Evolutionary conservation across 1,139 yeast species (phyloP), one percentile per base, ranked within the genome.

Genomic region (Hyphopichia wangnamkhiaoensis): DNA sequence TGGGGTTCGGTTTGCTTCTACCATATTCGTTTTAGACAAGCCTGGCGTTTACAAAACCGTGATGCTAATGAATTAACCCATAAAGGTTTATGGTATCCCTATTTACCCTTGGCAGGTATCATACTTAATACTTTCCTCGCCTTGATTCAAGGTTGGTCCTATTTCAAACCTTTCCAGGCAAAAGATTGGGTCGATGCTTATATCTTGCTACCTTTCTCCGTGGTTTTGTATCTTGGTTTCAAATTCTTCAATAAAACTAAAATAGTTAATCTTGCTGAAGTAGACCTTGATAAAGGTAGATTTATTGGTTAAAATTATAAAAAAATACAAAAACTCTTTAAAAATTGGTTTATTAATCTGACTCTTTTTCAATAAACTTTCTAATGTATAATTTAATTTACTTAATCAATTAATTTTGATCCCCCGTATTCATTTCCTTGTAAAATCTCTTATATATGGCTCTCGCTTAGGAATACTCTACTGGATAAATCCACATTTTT

Each of bases 91-190:
- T 65, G 74, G 51, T 81, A 68, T 52, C 89, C 90, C 2, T 65
- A 59, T 51, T 62, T 72, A 21, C 79, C 84, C 2, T 65, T 67
- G 35, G 50, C 77, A 34, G 84, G 84, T 1, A 62, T 82, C 6
- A 48, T 61, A 0, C 59, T 79, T 35, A 82, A 80, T 50, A 46
- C 70, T 2, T 72, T 82, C 43, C 65, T 83, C 46, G 82, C 79
- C 2, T 58, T 83, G 19, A 77, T 83, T 26, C 89, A 83, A 57
- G 86, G 89, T 2, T 83, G 89, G 88, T 66, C 84, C 1, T 68
- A 73, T 33, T 76, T 83, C 49, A 68, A 70, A 40, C 89, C 90
- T 0, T 83, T 80, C 49, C 68, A 70, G 40, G 82, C 79, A 5
- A 80, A 74, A 23, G 66, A 71, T 43, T 83, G 81, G 57, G 82